Conservation (phyloP, 2,329 filamentous ascomycete species). For the Coniella lustricola region DNA sequence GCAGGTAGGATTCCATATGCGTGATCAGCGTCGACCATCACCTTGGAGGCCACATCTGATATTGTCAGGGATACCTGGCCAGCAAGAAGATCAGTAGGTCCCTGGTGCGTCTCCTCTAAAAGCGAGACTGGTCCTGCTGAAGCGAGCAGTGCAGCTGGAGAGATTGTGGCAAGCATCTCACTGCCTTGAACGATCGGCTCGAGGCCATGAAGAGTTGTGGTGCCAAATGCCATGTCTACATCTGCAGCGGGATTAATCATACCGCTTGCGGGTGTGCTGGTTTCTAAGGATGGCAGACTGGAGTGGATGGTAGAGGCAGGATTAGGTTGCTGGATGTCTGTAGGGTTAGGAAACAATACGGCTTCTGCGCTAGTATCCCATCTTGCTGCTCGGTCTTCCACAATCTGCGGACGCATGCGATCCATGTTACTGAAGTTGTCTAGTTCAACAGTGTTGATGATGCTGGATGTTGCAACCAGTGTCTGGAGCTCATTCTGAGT, state of each 20-base stretch:
- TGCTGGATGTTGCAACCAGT: conserved; percentile 12
- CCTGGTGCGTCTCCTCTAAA: neutral
- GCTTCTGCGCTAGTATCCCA: conserved; percentile 8
- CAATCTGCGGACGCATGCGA: neutral
- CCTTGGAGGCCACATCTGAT: neutral
- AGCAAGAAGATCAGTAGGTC: neutral
- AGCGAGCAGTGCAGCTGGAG: conserved; percentile 11
- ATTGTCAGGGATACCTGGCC: neutral
- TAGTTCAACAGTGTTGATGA: conserved; percentile 14
- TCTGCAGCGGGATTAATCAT: neutral
- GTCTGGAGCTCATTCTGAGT: conserved; percentile 5
- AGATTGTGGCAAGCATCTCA: conserved; percentile 9
- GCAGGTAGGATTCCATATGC: conserved; percentile 8
- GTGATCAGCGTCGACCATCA: conserved; percentile 1
- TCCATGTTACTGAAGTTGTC: conserved; percentile 6
- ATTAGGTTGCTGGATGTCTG: conserved; percentile 4
- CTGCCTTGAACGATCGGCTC: neutral
- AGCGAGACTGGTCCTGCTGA: neutral
- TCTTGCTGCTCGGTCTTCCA: neutral
- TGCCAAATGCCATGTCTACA: conserved; percentile 2
- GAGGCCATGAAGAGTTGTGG: conserved; percentile 1
- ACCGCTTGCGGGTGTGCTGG: conserved; percentile 3
- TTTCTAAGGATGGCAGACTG: conserved; percentile 4
- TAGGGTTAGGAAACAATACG: neutral
- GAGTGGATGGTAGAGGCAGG: conserved; percentile 4